These are phyloP conservation scores for Aureobasidium sp. DNA, from an alignment of 2,329 filamentous ascomycete genomes.

Conservation along the genomic window DNA sequence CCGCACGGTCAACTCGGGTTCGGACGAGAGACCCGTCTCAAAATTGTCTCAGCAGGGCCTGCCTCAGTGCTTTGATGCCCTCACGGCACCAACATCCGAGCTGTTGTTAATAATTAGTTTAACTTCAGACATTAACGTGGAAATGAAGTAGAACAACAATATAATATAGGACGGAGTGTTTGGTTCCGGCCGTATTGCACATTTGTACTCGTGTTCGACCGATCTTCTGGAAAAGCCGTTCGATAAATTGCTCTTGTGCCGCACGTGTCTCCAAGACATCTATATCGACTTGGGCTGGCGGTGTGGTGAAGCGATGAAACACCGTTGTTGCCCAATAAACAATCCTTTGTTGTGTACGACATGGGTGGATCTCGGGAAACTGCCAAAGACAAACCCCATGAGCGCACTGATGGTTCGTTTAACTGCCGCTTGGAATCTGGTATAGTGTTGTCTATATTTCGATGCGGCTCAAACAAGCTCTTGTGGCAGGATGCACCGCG, in stretches of 20 bases:
- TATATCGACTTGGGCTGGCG: not conserved
- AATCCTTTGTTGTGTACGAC: not conserved
- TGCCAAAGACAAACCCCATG: not conserved
- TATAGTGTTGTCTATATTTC: not conserved
- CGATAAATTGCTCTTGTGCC: constrained; percentile 4
- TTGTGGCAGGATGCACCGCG: not conserved
- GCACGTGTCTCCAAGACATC: constrained; percentile 5
- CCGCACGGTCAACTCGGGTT: not conserved
- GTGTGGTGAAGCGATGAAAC: not conserved
- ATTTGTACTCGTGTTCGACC: not conserved
- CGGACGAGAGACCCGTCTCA: not conserved
- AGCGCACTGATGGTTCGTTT: not conserved
- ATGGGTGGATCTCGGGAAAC: not conserved
- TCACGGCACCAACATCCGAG: not conserved
- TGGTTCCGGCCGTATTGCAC: not conserved
- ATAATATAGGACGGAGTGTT: not conserved
- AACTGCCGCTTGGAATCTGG: not conserved
- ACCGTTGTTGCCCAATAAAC: constrained; percentile 3
- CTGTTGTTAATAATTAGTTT: not conserved
- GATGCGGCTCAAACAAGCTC: constrained; percentile 7
- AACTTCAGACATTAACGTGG: constrained; percentile 1
- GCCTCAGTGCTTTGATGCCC: not conserved
- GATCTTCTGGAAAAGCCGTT: constrained; percentile 11
- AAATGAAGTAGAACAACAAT: constrained; percentile 9
- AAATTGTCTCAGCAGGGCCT: not conserved